Base-by-base conservation (phyloP, 495 filamentous ascomycete species). In the Trichoderma erinaceum region DNA sequence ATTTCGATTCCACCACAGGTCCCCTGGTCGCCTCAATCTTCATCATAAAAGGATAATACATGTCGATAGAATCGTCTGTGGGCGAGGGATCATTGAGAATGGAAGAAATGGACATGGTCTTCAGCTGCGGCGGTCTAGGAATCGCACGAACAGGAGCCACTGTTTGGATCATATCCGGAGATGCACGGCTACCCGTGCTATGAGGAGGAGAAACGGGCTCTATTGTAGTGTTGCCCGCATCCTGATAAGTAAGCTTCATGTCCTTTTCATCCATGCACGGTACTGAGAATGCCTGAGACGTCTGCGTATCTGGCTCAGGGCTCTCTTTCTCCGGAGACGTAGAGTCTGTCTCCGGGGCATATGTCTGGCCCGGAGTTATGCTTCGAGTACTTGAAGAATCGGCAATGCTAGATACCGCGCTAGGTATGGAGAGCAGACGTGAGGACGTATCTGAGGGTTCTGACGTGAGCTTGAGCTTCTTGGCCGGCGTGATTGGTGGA, bases 401-500 rank as follows among this genome's bases (percentile, higher is more conserved):
- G 13, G n/a, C 41, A n/a, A 12, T 16, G 41, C 38, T 41, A 6
- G 43, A 29, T n/a, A 32, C 25, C 4, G 52, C 41, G 56, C 41
- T 68, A 38, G 21, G 41, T 10, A 25, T n/a, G 7, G 65, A 66
- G 15, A 32, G 35, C 4, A 29, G 25, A 61, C 29, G 16, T 3
- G 56, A 65, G 13, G 63, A 23, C 2, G n/a, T 4, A 15, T 41
- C 13, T 23, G 63, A 41, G 13, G 63, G 16, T 41, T 76, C 80
- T 8, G 74, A 73, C 8, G 69, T 69, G 10, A 74, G 75, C 69
- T 78, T 83, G 2, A 73, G 69, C 41, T 72, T 77, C 70, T 83
- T 83, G n/a, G 76, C 69, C 0, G 81, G 81, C 0, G 81, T 83
- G 21, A 76, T 70, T 0, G 81, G 81, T 6, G 81, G 81, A 10